Evolutionary conservation across 129 eudicot species (phyloP).

Genomic region (Helianthus annuus): HanXRQr2.0-SUNRISE NC_035441.2:14121935-14122434

Average conservation of each 20-base stretch:
- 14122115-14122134: neutral
- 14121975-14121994: neutral
- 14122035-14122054: neutral
- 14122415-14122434: neutral
- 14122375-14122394: neutral
- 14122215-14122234: too few species aligned
- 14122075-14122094: neutral
- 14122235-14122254: neutral
- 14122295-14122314: neutral
- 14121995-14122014: neutral
- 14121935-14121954: too few species aligned
- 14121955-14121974: too few species aligned
- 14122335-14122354: neutral
- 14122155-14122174: neutral
- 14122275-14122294: neutral
- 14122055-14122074: neutral
- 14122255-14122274: neutral
- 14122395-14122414: constrained; percentile 4
- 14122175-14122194: too few species aligned
- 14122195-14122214: too few species aligned
- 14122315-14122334: neutral
- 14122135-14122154: neutral
- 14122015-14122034: neutral
- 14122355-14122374: neutral
- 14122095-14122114: neutral